phyloP scores from a whole-genome alignment of 352 stramenopile genomes.

The Phytophthora citricola region DNA sequence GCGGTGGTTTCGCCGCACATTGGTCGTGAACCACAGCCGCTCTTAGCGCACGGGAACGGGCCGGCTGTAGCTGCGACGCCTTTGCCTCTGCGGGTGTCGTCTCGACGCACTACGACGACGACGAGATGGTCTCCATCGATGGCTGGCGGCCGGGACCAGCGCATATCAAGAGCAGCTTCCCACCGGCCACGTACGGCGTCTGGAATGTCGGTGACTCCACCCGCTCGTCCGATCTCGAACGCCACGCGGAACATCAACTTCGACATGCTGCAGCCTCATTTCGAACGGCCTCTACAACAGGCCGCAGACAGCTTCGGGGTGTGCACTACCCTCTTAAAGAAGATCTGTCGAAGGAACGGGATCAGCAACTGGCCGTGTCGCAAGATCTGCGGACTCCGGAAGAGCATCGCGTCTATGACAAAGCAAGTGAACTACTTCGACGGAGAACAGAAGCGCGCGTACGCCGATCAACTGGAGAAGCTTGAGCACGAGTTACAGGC shows the following conservation, averaged over 20 bases:
- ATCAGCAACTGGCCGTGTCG: constrained; percentile 71
- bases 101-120: constrained; percentile 36
- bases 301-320: constrained; percentile 63
- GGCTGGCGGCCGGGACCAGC: constrained; percentile 8
- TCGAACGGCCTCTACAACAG: constrained; percentile 60
- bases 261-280: constrained; percentile 61
- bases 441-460: constrained; percentile 56
- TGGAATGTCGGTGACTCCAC: constrained; percentile 6
- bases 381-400: constrained; percentile 60
- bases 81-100: constrained; percentile 18
- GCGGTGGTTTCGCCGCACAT: constrained; percentile 19
- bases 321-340: constrained; percentile 75
- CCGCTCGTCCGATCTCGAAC: constrained; percentile 46
- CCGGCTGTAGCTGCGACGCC: neutral
- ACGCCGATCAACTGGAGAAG: constrained; percentile 54
- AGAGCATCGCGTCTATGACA: constrained; percentile 66
- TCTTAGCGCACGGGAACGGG: constrained; percentile 4
- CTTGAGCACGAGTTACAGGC: constrained; percentile 50
- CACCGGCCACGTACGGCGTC: constrained; percentile 2
- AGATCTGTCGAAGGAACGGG: constrained; percentile 68
- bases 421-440: constrained; percentile 74
- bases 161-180: constrained; percentile 2
- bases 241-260: constrained; percentile 62
- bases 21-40: too few relatives aligned
- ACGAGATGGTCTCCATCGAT: constrained; percentile 39